A percentile compares a stretch with the other conserved stretches of the same genome.
phyloP scores from a whole-genome alignment of 1,139 yeast genomes.

The Lodderomyces jiufengensis region DNA sequence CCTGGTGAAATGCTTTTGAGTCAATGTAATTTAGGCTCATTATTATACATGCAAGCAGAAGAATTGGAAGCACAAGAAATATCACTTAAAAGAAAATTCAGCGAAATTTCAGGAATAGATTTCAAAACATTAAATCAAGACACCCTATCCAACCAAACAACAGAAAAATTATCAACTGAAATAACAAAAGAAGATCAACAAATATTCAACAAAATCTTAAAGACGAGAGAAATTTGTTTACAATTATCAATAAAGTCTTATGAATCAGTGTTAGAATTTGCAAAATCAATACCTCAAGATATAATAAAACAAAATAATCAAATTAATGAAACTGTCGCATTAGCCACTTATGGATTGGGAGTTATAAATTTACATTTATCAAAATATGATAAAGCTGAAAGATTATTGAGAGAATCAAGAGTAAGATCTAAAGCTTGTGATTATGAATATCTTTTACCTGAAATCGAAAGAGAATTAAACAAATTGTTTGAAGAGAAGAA shows the following conservation, averaged over 20 bases:
- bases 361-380: slow-evolving; percentile 64
- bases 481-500: slow-evolving; percentile 41
- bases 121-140: slow-evolving; percentile 19
- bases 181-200: slow-evolving; percentile 14
- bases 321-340: slow-evolving; percentile 61
- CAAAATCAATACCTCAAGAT: slow-evolving; percentile 46
- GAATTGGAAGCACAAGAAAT: slow-evolving; percentile 53
- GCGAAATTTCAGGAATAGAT: slow-evolving; percentile 22
- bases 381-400: slow-evolving; percentile 54
- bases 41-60: slow-evolving; percentile 69
- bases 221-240: slow-evolving; percentile 39
- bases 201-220: slow-evolving; percentile 12
- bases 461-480: slow-evolving; percentile 62
- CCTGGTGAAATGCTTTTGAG: slow-evolving; percentile 63
- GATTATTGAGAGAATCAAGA: slow-evolving; percentile 65
- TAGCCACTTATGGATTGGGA: slow-evolving; percentile 83
- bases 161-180: slow-evolving; percentile 4
- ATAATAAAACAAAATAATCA: slow-evolving; percentile 18
- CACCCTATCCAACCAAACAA: slow-evolving; percentile 3
- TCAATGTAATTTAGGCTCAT: slow-evolving; percentile 70
- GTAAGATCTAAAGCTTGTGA: slow-evolving; percentile 68
- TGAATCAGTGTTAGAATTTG: slow-evolving; percentile 52
- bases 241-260: slow-evolving; percentile 44
- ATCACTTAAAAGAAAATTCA: slow-evolving; percentile 23
- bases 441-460: slow-evolving; percentile 57